phyloP scores from a whole-genome alignment of 2,329 filamentous ascomycete genomes.

The Penicillium sp. region DNA sequence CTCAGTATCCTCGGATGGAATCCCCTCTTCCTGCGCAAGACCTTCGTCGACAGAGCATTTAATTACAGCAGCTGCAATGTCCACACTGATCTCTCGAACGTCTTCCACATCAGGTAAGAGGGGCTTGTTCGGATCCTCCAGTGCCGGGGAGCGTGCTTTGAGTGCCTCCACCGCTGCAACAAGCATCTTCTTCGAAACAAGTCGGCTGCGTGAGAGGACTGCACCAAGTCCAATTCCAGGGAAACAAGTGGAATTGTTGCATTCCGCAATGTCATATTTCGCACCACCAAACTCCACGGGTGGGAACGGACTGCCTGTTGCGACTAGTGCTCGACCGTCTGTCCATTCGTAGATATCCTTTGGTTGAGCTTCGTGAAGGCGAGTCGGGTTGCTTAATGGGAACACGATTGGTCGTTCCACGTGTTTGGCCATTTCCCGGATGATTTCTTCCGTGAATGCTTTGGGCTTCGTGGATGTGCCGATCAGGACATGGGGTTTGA shows the following conservation, averaged over 20 bases:
- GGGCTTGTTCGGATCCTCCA: constrained; percentile 63
- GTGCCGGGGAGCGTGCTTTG: constrained; percentile 68
- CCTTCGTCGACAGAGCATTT: constrained; percentile 68
- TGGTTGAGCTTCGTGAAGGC: constrained; percentile 78
- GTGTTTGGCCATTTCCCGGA: constrained; percentile 74
- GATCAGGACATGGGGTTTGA: constrained; percentile 78
- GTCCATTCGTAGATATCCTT: constrained; percentile 78
- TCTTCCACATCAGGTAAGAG: constrained; percentile 74
- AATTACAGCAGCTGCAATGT: constrained; percentile 75
- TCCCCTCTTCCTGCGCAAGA: constrained; percentile 63
- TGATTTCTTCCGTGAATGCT: constrained; percentile 72
- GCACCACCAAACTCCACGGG: constrained; percentile 64
- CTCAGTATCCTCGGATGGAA: constrained; percentile 53
- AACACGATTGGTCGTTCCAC: constrained; percentile 74
- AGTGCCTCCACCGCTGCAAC: constrained; percentile 76
- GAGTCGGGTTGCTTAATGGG: constrained; percentile 82
- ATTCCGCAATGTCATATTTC: constrained; percentile 70
- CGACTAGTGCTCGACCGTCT: constrained; percentile 71
- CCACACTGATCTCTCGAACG: constrained; percentile 73
- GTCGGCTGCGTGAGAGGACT: constrained; percentile 66
- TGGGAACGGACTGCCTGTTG: constrained; percentile 79
- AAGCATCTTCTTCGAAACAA: constrained; percentile 75
- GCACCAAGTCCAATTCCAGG: constrained; percentile 81
- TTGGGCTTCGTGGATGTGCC: constrained; percentile 79
- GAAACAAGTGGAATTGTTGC: constrained; percentile 85